phyloP scores from a whole-genome alignment of 768 basidiomycete species.

The Russula sp. region DNA sequence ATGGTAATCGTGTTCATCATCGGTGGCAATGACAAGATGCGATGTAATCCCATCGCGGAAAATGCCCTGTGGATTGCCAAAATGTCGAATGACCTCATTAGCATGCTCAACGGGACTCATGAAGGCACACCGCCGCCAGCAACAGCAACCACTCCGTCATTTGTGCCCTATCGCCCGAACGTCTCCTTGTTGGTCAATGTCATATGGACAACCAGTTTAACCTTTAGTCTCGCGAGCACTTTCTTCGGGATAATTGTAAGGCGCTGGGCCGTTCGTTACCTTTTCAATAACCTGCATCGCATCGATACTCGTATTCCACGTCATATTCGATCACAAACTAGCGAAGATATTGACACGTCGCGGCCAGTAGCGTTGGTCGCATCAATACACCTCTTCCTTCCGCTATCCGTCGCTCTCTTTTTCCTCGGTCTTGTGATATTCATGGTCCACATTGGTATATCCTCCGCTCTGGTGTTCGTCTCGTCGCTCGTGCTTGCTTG shows the following conservation, averaged over 20 bases:
- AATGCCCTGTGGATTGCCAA: background rate
- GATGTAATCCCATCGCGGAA: background rate
- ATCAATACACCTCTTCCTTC: background rate
- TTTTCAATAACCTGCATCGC: background rate
- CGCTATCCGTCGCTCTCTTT: constrained; percentile 5
- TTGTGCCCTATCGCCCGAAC: background rate
- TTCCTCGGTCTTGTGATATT: constrained; percentile 1
- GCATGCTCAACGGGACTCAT: background rate
- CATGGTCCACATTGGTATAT: background rate
- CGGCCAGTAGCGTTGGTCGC: background rate
- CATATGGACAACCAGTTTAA: background rate
- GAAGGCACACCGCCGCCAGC: background rate
- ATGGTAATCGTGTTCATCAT: constrained; percentile 1
- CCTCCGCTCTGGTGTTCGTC: background rate
- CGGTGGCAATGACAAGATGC: constrained; percentile 7
- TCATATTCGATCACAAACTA: background rate
- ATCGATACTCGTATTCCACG: background rate
- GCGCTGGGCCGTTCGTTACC: constrained; percentile 7
- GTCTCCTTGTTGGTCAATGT: background rate
- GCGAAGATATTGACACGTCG: background rate
- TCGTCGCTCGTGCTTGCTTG: background rate
- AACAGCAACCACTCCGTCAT: background rate
- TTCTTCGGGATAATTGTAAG: background rate
- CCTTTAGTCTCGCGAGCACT: background rate
- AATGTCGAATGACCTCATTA: background rate